Base-by-base conservation (phyloP, 495 filamentous ascomycete species). In the Astrothelium macrocarpum region DNA sequence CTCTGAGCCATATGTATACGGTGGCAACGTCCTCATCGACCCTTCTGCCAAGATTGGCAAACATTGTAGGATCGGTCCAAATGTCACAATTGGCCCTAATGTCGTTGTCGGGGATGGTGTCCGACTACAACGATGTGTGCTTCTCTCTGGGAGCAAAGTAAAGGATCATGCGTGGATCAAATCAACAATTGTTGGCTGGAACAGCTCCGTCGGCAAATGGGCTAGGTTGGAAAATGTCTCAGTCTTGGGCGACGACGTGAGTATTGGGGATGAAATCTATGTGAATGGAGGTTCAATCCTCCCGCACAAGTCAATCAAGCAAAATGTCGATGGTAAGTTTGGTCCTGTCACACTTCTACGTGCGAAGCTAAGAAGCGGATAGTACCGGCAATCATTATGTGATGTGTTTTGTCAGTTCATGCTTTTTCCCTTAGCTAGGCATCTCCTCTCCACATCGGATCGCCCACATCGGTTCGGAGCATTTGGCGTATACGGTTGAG, bases 161-260 rank as follows among this genome's bases (percentile, higher is more conserved):
- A 97, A 97, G 84, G 94, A 99, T 75, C 94, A 99, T 76, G 94
- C 94, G 12, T 99, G 94, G 94, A 84, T 99, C 74, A 99, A 99
- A 84, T 93, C 89, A 70, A 95, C 94, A 68, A 99, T 99, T 73
- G 93, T 99, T 14, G 94, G 94, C 68, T 99, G 94, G 94, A 97
- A 97, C 80, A 95, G 90, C 81, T 87, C 86, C 36, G 90, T 99
- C 39, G 94, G 94, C 65, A 86, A 86, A 70, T 99, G 94, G 94
- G 93, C 94, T 63, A 87, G 94, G 65, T 79, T 99, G 71, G 94
- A 99, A 82, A 98, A 98, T 71, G 94, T 99, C 29, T 90, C 88
- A 1, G 94, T 99, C 59, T 84, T 99, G 49, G 94, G 94, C 67
- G 95, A 99, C 76, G 94, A 99, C 75, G 94, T 99, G n/a, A 96